A percentile compares a stretch with the other conserved stretches of the same genome.
These are phyloP conservation scores for Sclerotinia subarctica DNA, from an alignment of 2,329 filamentous ascomycete genomes.

Conservation along the genomic window DNA sequence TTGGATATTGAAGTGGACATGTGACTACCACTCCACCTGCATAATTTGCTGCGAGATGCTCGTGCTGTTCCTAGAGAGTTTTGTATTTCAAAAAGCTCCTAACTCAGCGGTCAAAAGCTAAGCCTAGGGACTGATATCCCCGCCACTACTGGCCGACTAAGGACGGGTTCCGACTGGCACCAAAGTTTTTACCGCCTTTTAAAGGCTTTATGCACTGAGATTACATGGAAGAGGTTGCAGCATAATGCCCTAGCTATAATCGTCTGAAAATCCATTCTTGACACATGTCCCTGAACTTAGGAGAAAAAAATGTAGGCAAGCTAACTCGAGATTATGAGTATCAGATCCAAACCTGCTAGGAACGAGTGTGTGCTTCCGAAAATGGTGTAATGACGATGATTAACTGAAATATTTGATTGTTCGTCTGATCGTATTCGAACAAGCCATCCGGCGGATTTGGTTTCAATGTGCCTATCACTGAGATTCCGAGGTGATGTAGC, in stretches of 20 bases:
- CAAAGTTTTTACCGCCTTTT: not conserved
- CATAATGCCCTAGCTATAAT: constrained; percentile 1
- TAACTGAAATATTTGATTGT: not conserved
- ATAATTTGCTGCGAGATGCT: not conserved
- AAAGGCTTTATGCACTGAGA: not conserved
- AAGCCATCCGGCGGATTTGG: not conserved
- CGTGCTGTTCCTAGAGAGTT: not conserved
- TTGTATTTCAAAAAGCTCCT: not conserved
- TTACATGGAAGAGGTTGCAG: constrained; percentile 13
- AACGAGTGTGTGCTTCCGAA: not conserved
- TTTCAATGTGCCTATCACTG: not conserved
- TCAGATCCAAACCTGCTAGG: constrained; percentile 8
- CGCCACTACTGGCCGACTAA: constrained; percentile 1
- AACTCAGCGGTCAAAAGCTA: constrained; percentile 6
- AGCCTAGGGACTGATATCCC: not conserved
- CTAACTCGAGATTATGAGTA: not conserved
- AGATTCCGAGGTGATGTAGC: not conserved
- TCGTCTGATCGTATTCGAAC: constrained; percentile 3
- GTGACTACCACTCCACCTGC: not conserved
- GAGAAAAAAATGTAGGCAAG: not conserved
- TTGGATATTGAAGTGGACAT: not conserved
- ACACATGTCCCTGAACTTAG: not conserved
- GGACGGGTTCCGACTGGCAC: constrained; percentile 6
- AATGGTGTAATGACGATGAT: not conserved
- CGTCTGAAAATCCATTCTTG: constrained; percentile 2